Conservation (phyloP, 495 filamentous ascomycete genomes). For the Penicillium macrosclerotiorum region DNA sequence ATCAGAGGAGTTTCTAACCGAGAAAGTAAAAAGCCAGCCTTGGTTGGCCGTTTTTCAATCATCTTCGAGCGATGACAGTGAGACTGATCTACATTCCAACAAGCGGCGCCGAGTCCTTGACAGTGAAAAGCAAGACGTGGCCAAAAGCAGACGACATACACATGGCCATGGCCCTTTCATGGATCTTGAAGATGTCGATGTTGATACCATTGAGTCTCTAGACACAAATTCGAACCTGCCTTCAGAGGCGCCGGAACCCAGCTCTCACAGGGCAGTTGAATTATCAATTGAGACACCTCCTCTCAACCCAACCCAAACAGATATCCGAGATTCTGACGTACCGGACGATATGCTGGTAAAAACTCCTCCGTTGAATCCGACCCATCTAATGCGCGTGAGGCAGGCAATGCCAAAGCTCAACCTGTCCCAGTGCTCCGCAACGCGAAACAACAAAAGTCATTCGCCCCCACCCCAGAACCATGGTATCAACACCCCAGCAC, state of each 20-base stretch:
- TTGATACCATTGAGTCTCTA: too few relatives aligned
- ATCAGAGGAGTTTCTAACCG: too few relatives aligned
- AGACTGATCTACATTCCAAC: background rate
- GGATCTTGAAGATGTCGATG: background rate
- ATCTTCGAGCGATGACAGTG: background rate
- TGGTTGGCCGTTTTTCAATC: too few relatives aligned
- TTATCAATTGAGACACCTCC: slow-evolving; percentile 26
- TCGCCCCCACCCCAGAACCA: background rate
- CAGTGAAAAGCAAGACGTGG: background rate
- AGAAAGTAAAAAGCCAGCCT: too few relatives aligned
- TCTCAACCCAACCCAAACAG: slow-evolving; percentile 22
- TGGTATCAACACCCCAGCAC: background rate
- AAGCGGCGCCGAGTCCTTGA: slow-evolving; percentile 6
- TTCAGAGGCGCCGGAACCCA: background rate
- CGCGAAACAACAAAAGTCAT: background rate
- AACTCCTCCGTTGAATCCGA: background rate
- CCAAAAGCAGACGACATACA: background rate
- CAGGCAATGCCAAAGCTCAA: background rate
- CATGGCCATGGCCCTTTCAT: background rate
- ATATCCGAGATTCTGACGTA: slow-evolving; percentile 1
- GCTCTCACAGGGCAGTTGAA: slow-evolving; percentile 15
- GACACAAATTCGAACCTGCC: too few relatives aligned
- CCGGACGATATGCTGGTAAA: background rate
- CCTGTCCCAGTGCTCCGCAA: too few relatives aligned
- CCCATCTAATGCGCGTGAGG: background rate